These are phyloP conservation scores for Moesziomyces parantarcticus DNA, from an alignment of 1,284 basidiomycete species.

Conservation along the genomic window DNA sequence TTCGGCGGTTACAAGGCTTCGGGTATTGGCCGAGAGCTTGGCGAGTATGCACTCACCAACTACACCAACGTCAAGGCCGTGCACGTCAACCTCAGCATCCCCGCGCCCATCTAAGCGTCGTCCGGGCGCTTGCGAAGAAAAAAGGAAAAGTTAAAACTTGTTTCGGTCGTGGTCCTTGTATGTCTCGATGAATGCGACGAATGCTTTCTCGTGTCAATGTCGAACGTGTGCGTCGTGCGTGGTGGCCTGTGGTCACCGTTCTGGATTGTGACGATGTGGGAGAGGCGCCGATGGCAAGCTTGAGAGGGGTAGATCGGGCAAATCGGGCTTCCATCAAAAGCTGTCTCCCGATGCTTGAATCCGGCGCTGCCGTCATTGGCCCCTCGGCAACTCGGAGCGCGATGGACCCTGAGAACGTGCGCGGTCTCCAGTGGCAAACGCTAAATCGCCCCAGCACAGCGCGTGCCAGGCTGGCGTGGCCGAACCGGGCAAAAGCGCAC, in stretches of 20 bases:
- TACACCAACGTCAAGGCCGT: slow-evolving; percentile 85
- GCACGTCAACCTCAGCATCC: slow-evolving; percentile 76
- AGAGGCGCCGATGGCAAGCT: too few species aligned
- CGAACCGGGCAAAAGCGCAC: too few species aligned
- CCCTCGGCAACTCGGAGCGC: not conserved
- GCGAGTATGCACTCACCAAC: slow-evolving; percentile 71
- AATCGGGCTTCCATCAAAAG: too few species aligned
- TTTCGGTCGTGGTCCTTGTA: slow-evolving; percentile 1
- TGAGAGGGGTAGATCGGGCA: too few species aligned
- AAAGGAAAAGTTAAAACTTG: not conserved
- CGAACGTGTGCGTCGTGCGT: not conserved
- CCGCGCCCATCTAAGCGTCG: slow-evolving; percentile 51
- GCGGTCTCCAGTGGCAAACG: not conserved
- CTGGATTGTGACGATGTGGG: too few species aligned
- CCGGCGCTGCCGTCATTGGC: too few species aligned
- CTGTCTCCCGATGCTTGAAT: too few species aligned
- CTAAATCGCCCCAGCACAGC: not conserved
- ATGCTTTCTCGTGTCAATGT: slow-evolving; percentile 10
- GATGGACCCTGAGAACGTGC: slow-evolving; percentile 43
- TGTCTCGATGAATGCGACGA: slow-evolving; percentile 20
- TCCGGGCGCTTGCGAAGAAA: not conserved
- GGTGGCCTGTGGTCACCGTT: not conserved
- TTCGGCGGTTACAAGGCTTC: slow-evolving; percentile 59
- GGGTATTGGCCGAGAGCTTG: slow-evolving; percentile 64
- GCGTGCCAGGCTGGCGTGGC: too few species aligned